These are phyloP conservation scores for Epichloe coenophiala DNA, from an alignment of 2,329 filamentous ascomycete genomes.

Conservation along the genomic window DNA sequence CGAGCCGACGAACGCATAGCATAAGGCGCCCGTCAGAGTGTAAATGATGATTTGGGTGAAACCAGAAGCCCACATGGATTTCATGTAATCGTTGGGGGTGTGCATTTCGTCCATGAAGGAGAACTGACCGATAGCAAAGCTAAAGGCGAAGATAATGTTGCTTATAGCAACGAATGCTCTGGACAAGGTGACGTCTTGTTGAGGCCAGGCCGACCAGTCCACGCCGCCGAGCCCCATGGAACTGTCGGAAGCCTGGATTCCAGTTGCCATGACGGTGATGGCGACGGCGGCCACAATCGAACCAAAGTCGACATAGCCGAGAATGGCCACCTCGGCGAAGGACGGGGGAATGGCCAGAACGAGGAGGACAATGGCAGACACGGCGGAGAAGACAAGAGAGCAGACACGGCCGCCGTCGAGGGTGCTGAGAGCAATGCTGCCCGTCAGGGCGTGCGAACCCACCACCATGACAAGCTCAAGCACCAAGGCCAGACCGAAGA, in stretches of 20 bases:
- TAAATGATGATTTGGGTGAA: constrained; percentile 51
- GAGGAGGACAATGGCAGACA: constrained; percentile 32
- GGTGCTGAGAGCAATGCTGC: constrained; percentile 51
- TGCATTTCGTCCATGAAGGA: constrained; percentile 42
- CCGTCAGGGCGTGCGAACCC: constrained; percentile 51
- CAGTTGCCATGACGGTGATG: constrained; percentile 54
- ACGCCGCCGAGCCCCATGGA: constrained; percentile 17
- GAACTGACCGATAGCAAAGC: constrained; percentile 39
- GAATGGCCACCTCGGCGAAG: constrained; percentile 35
- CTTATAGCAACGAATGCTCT: constrained; percentile 46
- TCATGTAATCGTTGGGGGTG: constrained; percentile 30
- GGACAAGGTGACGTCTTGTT: constrained; percentile 31
- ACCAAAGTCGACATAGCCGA: constrained; percentile 42
- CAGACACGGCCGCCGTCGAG: constrained; percentile 42
- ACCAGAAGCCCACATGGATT: constrained; percentile 49
- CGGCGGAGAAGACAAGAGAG: constrained; percentile 30
- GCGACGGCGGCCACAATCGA: constrained; percentile 51
- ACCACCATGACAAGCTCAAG: constrained; percentile 54
- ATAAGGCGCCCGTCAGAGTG: constrained; percentile 49
- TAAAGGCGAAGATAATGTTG: constrained; percentile 62
- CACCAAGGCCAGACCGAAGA: constrained; percentile 50
- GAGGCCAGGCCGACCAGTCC: constrained; percentile 32
- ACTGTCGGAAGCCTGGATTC: constrained; percentile 23
- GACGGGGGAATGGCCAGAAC: constrained; percentile 32
- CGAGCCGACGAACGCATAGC: constrained; percentile 56